Evolutionary conservation across 257 asterid genomes (phyloP).

Genomic region (Voacanga thouarsii): DNA sequence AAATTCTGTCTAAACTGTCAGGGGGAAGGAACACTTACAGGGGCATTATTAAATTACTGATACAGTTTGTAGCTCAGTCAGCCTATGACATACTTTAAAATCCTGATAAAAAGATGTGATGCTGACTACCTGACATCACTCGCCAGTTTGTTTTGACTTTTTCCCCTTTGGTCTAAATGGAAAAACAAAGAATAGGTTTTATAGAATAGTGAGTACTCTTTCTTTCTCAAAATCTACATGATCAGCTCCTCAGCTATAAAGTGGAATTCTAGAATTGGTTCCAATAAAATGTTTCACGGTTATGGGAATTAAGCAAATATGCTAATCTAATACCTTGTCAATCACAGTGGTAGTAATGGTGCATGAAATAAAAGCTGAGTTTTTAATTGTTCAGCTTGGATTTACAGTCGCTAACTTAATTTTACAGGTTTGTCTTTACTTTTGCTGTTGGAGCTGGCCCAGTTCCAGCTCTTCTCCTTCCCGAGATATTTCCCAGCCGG

Average conservation of each 20-base stretch:
- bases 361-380: constrained; percentile 6
- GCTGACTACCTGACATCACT: neutral
- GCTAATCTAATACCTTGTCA: neutral
- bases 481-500: constrained; percentile 72
- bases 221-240: neutral
- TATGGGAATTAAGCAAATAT: no score
- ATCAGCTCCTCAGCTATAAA: neutral
- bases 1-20: neutral
- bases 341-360: neutral
- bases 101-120: neutral
- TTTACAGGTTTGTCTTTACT: constrained; percentile 72
- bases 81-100: neutral
- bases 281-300: neutral
- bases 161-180: neutral
- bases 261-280: neutral
- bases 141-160: neutral
- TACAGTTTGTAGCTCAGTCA: neutral
- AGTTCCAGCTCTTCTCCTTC: constrained; percentile 79
- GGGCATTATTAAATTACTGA: neutral
- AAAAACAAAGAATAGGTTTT: neutral
- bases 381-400: neutral
- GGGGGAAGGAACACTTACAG: neutral
- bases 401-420: constrained; percentile 5
- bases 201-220: neutral
- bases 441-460: constrained; percentile 97